A percentile compares a stretch with the other conserved stretches of the same genome.
Conservation (phyloP, 768 basidiomycete species). For the Agaricus blazei region DNA sequence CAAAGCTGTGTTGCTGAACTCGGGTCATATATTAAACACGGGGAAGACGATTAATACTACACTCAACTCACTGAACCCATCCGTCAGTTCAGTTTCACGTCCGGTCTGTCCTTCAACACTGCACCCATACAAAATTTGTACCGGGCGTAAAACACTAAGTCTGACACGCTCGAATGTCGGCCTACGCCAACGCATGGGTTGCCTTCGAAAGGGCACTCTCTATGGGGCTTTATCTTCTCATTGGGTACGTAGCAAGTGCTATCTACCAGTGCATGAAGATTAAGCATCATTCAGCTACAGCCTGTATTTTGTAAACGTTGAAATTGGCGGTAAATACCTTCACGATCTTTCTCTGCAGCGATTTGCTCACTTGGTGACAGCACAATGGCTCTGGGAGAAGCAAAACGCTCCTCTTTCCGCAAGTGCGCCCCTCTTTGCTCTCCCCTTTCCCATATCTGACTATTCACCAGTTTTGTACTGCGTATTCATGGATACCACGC, state of each 20-base stretch:
- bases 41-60: too few relatives aligned
- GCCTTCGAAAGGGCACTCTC: not conserved
- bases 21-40: not conserved
- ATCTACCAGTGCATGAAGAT: not conserved
- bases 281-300: conserved; percentile 21
- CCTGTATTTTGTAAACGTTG: conserved; percentile 27
- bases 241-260: not conserved
- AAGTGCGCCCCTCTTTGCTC: conserved; percentile 13
- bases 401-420: conserved; percentile 16
- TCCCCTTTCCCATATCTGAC: not conserved
- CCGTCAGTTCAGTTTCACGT: too few relatives aligned
- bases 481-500: conserved; percentile 18
- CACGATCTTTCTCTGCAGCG: not conserved
- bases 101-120: too few relatives aligned
- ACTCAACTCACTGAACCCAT: too few relatives aligned
- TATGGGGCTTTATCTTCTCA: not conserved
- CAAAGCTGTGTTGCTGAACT: not conserved
- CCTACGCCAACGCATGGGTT: not conserved
- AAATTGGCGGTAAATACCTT: conserved; percentile 24
- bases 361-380: conserved; percentile 12
- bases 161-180: not conserved
- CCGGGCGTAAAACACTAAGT: too few relatives aligned
- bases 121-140: too few relatives aligned
- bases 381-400: conserved; percentile 25
- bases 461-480: conserved; percentile 25